These are phyloP conservation scores for Scenedesmus sp. DNA, from an alignment of 163 green algal species.

Conservation along the genomic window DNA sequence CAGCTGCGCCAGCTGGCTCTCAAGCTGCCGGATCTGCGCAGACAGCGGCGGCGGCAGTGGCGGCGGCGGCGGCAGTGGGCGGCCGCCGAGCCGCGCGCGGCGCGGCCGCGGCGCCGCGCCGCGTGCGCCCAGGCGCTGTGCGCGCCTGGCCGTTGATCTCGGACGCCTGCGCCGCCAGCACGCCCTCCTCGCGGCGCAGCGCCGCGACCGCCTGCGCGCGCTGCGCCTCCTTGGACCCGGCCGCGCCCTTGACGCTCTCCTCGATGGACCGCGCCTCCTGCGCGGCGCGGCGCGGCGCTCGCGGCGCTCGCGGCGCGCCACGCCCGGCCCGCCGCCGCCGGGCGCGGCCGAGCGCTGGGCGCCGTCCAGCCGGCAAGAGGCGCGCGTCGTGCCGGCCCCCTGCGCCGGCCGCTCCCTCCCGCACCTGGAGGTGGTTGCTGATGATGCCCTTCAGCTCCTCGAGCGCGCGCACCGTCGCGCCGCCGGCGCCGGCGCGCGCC, in stretches of 20 bases:
- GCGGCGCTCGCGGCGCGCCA: too few relatives aligned
- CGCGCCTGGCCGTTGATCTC: conserved; percentile 32
- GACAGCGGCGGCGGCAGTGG: background rate
- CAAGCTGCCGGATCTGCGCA: conserved; percentile 21
- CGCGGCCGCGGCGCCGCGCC: too few relatives aligned
- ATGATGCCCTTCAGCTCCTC: conserved; percentile 43
- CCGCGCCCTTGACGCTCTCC: conserved; percentile 14
- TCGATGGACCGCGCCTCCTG: conserved; percentile 28
- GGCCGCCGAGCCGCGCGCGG: background rate
- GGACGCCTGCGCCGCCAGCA: conserved; percentile 38
- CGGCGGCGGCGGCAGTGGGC: background rate
- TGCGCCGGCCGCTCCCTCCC: too few relatives aligned
- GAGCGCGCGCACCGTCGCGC: conserved; percentile 29
- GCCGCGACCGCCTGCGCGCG: conserved; percentile 28
- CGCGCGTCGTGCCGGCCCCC: too few relatives aligned
- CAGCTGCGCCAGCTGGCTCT: conserved; percentile 45
- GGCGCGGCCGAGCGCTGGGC: too few relatives aligned
- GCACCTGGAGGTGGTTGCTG: conserved; percentile 38
- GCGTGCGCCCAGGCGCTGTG: background rate
- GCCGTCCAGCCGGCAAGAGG: too few relatives aligned
- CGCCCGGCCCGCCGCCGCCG: too few relatives aligned
- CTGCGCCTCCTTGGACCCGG: background rate
- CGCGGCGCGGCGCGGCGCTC: background rate
- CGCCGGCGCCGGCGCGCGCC: background rate
- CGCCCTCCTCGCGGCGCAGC: conserved; percentile 35